Percentiles rank a stretch among this genome's conserved stretches.
phyloP scores from a whole-genome alignment of 2,329 filamentous ascomycete genomes.

The Cladophialophora bantiana region DNA sequence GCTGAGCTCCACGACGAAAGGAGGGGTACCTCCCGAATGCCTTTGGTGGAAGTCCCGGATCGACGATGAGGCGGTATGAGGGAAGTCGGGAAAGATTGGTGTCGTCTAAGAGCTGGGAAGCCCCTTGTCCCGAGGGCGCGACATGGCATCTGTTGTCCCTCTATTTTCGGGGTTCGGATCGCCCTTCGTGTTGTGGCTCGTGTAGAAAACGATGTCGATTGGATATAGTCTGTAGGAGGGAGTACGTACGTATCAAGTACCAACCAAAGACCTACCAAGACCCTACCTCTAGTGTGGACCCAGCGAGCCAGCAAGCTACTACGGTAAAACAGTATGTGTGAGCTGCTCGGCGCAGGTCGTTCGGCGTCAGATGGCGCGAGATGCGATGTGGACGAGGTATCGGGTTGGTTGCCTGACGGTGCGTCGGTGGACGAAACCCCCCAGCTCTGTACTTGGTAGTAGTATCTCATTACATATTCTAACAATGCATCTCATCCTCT shows the following conservation, averaged over 20 bases:
- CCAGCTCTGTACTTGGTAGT: too few relatives aligned
- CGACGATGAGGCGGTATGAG: not conserved
- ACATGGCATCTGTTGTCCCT: conserved; percentile 21
- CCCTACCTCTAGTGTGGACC: too few relatives aligned
- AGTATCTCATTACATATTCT: too few relatives aligned
- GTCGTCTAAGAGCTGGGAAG: conserved; percentile 12
- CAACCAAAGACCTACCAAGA: too few relatives aligned
- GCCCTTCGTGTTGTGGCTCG: not conserved
- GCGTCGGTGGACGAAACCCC: too few relatives aligned
- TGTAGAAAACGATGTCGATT: not conserved
- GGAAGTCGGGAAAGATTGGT: not conserved
- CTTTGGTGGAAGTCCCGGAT: not conserved
- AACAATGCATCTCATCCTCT: not conserved
- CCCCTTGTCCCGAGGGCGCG: conserved; percentile 9
- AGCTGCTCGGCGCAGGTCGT: not conserved
- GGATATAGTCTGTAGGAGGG: too few relatives aligned
- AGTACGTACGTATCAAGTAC: too few relatives aligned
- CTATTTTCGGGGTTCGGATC: not conserved
- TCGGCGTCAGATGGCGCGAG: not conserved
- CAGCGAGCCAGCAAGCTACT: too few relatives aligned
- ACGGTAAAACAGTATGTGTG: too few relatives aligned
- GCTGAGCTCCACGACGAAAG: conserved; percentile 49
- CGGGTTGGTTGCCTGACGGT: too few relatives aligned
- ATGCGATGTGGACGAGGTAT: not conserved
- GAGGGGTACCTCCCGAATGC: conserved; percentile 20